phyloP scores from a whole-genome alignment of 768 basidiomycete genomes.

The Amanita rimosa region DNA sequence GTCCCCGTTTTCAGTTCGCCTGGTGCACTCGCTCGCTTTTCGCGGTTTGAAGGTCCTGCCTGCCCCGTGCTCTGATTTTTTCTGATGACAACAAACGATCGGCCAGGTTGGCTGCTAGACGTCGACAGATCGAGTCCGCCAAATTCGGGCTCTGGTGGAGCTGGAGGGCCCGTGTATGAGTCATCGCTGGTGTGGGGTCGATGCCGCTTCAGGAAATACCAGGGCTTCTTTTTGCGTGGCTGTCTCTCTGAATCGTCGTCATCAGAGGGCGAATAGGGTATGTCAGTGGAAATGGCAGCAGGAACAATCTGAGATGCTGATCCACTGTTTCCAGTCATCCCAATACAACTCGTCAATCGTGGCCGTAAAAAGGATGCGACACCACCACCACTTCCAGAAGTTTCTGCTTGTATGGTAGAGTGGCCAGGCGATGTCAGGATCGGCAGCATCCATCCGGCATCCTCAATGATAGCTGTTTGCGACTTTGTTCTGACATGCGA shows the following conservation, averaged over 20 bases:
- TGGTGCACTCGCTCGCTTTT: neutral
- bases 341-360: constrained; percentile 1
- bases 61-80: constrained; percentile 34
- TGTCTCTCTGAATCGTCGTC: constrained; percentile 28
- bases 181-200: constrained; percentile 52
- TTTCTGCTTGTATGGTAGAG: constrained; percentile 1
- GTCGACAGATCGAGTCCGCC: constrained; percentile 17
- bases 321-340: neutral
- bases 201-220: constrained; percentile 53
- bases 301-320: neutral
- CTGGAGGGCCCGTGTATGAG: constrained; percentile 15
- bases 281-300: neutral
- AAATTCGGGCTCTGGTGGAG: constrained; percentile 23
- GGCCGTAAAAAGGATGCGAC: constrained; percentile 2
- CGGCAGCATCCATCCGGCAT: constrained; percentile 25
- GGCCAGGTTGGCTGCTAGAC: constrained; percentile 24
- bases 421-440: constrained; percentile 9
- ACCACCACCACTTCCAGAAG: neutral
- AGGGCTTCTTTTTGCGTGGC: constrained; percentile 54
- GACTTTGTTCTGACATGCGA: constrained; percentile 66
- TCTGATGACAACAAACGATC: constrained; percentile 66
- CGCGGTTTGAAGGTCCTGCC: constrained; percentile 19
- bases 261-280: constrained; percentile 18
- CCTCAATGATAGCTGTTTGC: constrained; percentile 78
- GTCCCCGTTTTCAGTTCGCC: neutral